Conservation (phyloP, 139 green algal species). For the Chlorella vulgaris region DNA sequence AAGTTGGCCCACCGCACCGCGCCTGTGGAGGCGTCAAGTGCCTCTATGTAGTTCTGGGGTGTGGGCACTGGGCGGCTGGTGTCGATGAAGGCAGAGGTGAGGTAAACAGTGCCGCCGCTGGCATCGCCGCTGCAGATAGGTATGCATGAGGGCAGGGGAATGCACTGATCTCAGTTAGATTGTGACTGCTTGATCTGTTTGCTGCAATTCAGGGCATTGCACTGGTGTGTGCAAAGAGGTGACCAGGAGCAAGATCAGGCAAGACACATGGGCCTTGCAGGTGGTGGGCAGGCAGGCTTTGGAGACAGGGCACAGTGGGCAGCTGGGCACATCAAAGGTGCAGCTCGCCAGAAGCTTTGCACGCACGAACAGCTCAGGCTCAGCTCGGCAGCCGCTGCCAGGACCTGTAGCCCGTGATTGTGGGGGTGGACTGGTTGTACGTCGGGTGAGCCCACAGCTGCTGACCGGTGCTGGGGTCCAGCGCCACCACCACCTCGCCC, state of each 20-base stretch:
- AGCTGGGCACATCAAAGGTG: too few species aligned
- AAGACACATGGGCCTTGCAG: too few species aligned
- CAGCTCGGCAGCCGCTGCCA: too few species aligned
- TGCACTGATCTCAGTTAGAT: too few species aligned
- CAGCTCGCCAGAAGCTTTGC: too few species aligned
- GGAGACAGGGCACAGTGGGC: too few species aligned
- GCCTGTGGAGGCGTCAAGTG: slow-evolving; percentile 8
- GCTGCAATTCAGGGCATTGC: too few species aligned
- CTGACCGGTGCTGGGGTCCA: background rate
- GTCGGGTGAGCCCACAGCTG: slow-evolving; percentile 21
- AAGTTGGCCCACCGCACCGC: slow-evolving; percentile 17
- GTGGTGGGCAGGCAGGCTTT: too few species aligned
- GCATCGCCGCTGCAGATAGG: background rate
- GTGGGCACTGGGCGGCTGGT: background rate
- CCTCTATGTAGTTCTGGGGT: slow-evolving; percentile 6
- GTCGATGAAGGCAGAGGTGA: slow-evolving; percentile 23
- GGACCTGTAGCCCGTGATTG: slow-evolving; percentile 25
- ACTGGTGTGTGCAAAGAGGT: too few species aligned
- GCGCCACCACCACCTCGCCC: background rate
- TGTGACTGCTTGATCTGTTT: too few species aligned
- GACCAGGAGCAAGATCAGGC: too few species aligned
- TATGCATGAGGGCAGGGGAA: background rate
- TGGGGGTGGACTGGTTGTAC: slow-evolving; percentile 23
- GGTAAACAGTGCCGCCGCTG: slow-evolving; percentile 4
- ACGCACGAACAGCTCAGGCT: too few species aligned